Evolutionary conservation across 1,139 yeast genomes (phyloP), one percentile per base, ranked within the genome.

Genomic region (Diutina catenulata): DNA sequence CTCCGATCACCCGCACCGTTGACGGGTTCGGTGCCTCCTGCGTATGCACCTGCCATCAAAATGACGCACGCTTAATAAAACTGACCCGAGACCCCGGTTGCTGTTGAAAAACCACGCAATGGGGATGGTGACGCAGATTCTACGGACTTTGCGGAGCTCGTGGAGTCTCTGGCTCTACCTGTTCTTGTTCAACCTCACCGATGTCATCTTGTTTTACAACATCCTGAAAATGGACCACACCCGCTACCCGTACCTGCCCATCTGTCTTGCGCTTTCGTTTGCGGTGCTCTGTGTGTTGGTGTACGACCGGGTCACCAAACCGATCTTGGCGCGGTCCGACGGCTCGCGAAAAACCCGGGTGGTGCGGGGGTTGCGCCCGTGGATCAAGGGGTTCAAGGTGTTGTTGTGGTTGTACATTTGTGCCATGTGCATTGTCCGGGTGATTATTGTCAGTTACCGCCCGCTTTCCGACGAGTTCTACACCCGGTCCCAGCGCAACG

Each of bases 391-490:
- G 22, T 31, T 31, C 25, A 31, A 21, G 11, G 15, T 20, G n/a
- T 19, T 31, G 15, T 11, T 31, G 10, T 31, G 35, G 35, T 31
- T 31, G 22, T 31, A 21, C 11, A 31, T 31, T 5, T 18, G 20
- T n/a, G 35, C 25, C 35, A 31, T 31, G 35, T 31, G 35, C 25
- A 31, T 31, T 20, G 23, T 21, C 8, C 25, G 35, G 35, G 26
- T 31, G 20, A 31, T 31, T 31, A 7, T 20, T 7, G 21, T 31
- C 18, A 21, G 25, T 7, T 31, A 31, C 19, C 35, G 24, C 9
- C 35, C 35, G n/a, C 23, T n/a, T 16, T 5, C 35, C 18, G 35
- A 31, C 18, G 24, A 31, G 15, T 31, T 31, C 16, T 5, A 5
- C 11, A 20, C 19, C 11, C 18, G 14, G 4, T 24, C 19, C 21